Conservation (phyloP, 768 basidiomycete species). For the Termitomyces sp. region DNA sequence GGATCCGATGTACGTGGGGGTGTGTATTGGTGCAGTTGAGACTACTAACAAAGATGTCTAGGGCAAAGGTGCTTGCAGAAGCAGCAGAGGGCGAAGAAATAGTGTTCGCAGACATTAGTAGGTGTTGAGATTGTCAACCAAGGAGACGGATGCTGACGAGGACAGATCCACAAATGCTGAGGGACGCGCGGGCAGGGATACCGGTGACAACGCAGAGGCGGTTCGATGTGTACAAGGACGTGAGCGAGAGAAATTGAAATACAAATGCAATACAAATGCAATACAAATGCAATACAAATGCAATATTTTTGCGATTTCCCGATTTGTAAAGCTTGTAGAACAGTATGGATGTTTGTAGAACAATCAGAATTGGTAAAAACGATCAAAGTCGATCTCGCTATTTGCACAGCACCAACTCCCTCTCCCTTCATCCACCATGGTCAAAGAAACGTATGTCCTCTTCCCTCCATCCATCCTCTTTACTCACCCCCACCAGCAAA, state of each 20-base stretch:
- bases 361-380: conserved; percentile 31
- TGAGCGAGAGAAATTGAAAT: conserved; percentile 26
- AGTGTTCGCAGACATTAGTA: conserved; percentile 77
- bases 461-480: background rate
- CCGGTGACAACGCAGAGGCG: conserved; percentile 90
- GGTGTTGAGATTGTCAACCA: conserved; percentile 19
- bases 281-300: too few relatives aligned
- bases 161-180: conserved; percentile 46
- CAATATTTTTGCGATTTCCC: conserved; percentile 22
- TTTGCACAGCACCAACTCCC: conserved; percentile 12
- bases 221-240: conserved; percentile 88
- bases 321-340: conserved; percentile 36
- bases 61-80: conserved; percentile 70
- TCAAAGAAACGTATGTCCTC: conserved; percentile 58
- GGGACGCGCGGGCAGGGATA: conserved; percentile 71
- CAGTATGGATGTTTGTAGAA: conserved; percentile 38
- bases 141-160: background rate
- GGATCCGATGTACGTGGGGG: conserved; percentile 70
- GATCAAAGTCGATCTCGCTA: conserved; percentile 13
- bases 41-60: conserved; percentile 23
- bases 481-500: conserved; percentile 44
- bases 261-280: too few relatives aligned
- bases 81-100: conserved; percentile 77
- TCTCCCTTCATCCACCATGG: conserved; percentile 39
- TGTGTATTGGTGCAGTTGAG: too few relatives aligned